Conservation (phyloP, 2,329 filamentous ascomycete species). For the Teratosphaeria zuluensis region DNA sequence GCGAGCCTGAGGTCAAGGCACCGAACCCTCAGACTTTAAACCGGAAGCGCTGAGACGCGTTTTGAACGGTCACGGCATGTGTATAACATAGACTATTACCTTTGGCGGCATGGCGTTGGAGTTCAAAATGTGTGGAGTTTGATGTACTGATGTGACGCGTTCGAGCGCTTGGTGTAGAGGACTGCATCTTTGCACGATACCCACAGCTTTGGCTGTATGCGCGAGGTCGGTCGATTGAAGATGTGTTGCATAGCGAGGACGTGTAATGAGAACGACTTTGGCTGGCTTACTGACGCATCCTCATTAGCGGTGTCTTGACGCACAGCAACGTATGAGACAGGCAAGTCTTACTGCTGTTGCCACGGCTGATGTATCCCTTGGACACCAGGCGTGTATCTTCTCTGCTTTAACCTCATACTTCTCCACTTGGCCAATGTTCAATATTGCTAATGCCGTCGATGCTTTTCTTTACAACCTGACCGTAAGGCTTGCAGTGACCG, state of each 20-base stretch:
- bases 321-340: background rate
- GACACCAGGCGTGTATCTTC: background rate
- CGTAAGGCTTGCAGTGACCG: background rate
- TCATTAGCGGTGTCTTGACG: background rate
- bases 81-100: background rate
- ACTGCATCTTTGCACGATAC: conserved; percentile 1
- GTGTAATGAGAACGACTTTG: background rate
- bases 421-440: background rate
- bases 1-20: conserved; percentile 10
- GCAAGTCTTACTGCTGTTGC: background rate
- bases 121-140: background rate
- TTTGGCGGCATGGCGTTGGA: background rate
- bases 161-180: conserved; percentile 1
- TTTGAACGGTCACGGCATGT: background rate
- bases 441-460: background rate
- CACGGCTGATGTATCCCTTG: background rate
- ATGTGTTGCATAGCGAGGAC: conserved; percentile 1
- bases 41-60: conserved; percentile 10
- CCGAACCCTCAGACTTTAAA: conserved; percentile 11
- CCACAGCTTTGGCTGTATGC: background rate
- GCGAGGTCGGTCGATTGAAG: background rate
- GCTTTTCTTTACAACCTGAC: background rate
- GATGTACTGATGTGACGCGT: background rate
- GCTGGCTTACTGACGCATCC: background rate
- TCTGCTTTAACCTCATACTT: background rate